Percentiles rank a stretch among this genome's conserved stretches.
These are phyloP conservation scores for Pseudevernia furfuracea DNA, from an alignment of 495 filamentous ascomycete genomes.

Conservation along the genomic window DNA sequence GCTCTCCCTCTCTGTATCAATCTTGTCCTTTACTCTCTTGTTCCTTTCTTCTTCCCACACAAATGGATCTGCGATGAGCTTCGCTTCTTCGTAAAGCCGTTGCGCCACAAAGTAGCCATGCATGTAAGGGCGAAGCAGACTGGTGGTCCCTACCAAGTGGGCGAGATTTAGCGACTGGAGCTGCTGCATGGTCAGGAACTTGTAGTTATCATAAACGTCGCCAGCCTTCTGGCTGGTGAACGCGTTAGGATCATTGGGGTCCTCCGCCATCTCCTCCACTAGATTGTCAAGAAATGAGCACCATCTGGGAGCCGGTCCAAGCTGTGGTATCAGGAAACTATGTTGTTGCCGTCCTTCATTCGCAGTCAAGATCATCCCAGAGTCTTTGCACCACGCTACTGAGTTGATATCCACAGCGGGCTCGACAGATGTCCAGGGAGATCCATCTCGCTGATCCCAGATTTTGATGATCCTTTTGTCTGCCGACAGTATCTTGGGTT, in stretches of 20 bases:
- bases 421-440: slow-evolving; percentile 90
- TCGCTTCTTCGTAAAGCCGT: slow-evolving; percentile 87
- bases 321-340: slow-evolving; percentile 90
- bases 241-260: slow-evolving; percentile 59
- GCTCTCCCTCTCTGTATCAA: slow-evolving; percentile 86
- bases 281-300: slow-evolving; percentile 94
- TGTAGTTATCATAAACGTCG: slow-evolving; percentile 95
- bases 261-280: slow-evolving; percentile 96
- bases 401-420: slow-evolving; percentile 89
- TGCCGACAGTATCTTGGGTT: slow-evolving; percentile 81
- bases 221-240: slow-evolving; percentile 46
- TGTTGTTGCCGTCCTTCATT: slow-evolving; percentile 92
- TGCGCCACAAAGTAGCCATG: slow-evolving; percentile 96
- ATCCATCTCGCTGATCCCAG: slow-evolving; percentile 74
- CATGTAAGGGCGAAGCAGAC: slow-evolving; percentile 89
- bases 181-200: slow-evolving; percentile 85
- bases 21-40: slow-evolving; percentile 81
- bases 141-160: slow-evolving; percentile 80
- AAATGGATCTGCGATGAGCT: slow-evolving; percentile 84
- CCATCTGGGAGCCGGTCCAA: slow-evolving; percentile 89
- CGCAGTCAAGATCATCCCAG: slow-evolving; percentile 87
- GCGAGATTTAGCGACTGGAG: slow-evolving; percentile 71
- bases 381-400: slow-evolving; percentile 79
- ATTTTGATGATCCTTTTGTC: slow-evolving; percentile 97
- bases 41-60: slow-evolving; percentile 82